Conservation (phyloP, 1,284 basidiomycete genomes). For the Anthracocystis walkeri region DNA sequence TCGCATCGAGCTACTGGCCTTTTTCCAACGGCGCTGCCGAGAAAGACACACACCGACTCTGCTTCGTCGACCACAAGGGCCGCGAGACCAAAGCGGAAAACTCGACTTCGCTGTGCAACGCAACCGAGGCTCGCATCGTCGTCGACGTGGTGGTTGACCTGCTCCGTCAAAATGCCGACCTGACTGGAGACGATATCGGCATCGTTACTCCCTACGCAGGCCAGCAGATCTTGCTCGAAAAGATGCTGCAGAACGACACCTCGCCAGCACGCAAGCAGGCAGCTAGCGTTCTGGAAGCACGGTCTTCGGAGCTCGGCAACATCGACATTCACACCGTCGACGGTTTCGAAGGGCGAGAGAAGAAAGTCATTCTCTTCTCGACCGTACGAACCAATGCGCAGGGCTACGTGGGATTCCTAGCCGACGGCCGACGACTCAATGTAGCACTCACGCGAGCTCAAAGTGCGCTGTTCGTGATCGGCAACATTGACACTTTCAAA, state of each 20-base stretch:
- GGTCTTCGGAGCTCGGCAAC: constrained; percentile 66
- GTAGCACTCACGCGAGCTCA: constrained; percentile 95
- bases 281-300: constrained; percentile 10
- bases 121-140: constrained; percentile 54
- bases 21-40: neutral
- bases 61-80: constrained; percentile 55
- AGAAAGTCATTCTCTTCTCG: constrained; percentile 92
- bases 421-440: constrained; percentile 94
- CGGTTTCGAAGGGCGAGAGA: constrained; percentile 94
- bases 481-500: constrained; percentile 78
- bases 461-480: constrained; percentile 89
- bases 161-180: constrained; percentile 50
- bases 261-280: constrained; percentile 33
- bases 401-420: constrained; percentile 87
- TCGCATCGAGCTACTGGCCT: constrained; percentile 51
- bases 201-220: constrained; percentile 66
- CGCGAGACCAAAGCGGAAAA: constrained; percentile 53
- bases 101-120: constrained; percentile 57
- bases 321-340: constrained; percentile 95
- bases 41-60: constrained; percentile 22
- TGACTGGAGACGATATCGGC: constrained; percentile 62
- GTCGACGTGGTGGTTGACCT: constrained; percentile 67
- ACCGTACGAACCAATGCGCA: constrained; percentile 80
- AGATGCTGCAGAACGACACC: constrained; percentile 52
- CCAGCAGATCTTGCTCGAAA: constrained; percentile 58